Evolutionary conservation across 1,139 yeast species (phyloP), one percentile per base, ranked within the genome.

Genomic region (Scheffersomyces titani): DNA sequence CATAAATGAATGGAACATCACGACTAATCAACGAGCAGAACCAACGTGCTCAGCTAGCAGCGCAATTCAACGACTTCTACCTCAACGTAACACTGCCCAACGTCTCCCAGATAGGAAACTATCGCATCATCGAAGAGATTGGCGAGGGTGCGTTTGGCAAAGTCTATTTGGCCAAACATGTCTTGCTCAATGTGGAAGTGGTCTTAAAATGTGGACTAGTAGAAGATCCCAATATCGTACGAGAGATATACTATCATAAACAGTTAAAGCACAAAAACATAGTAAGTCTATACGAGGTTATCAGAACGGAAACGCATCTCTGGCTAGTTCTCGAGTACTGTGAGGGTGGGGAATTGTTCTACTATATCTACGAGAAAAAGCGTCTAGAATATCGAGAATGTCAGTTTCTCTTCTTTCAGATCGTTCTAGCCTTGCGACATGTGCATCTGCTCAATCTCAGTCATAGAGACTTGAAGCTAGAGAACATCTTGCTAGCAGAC

Each of bases 91-190:
- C 85, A 1, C 76, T 83, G 24, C 72, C 81, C 16, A 83, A 81
- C 52, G 71, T 87, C 51, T 76, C 76, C 52, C 88, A 86, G 57
- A 86, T 93, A 18, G 98, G 98, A 0, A 90, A 89, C 70, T 93
- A 93, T 68, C 77, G 80, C 55, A 85, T 93, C 13, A 68, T 85
- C 11, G 79, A 85, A 59, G 91, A 87, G 59, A 87, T 93, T 20
- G 98, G 97, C 1, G 92, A 90, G 66, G 97, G 97, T 1, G 86
- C 97, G 13, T 94, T 92, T 78, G 98, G 98, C 6, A 90, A 90
- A 66, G 97, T 92, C 1, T 94, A 89, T 68, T 75, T 93, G 50
- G 98, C 97, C 1, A 77, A 78, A 44, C 98, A 94, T 68, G 82
- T 82, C 51, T 78, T 92, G 52, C 81, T 97, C 11, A 86, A 86